phyloP scores from a whole-genome alignment of 495 filamentous ascomycete species.

The Podospora appendiculata region DNA sequence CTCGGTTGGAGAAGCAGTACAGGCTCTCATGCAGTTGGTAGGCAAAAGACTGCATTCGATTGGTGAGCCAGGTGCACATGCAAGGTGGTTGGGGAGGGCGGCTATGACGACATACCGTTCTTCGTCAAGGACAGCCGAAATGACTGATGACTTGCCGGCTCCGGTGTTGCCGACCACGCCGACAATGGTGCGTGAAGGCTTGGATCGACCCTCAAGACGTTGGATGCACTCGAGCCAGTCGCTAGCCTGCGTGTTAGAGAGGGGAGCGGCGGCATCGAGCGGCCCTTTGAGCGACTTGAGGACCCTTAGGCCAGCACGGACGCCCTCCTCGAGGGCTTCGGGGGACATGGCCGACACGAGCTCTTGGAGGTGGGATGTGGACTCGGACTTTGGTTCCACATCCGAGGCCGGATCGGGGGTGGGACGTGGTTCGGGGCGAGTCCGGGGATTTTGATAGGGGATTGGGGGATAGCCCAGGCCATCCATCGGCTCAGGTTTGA shows the following conservation, averaged over 20 bases:
- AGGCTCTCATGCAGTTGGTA: constrained; percentile 43
- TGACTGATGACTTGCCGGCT: constrained; percentile 52
- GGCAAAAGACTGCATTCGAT: constrained; percentile 5
- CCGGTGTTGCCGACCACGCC: constrained; percentile 54
- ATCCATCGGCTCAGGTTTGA: neutral
- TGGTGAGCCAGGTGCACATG: neutral
- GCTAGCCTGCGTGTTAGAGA: neutral
- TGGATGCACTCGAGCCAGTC: constrained; percentile 35
- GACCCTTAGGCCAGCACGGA: constrained; percentile 13
- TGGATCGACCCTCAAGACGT: constrained; percentile 8
- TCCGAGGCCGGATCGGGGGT: neutral
- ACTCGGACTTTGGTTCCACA: neutral
- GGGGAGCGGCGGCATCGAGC: neutral
- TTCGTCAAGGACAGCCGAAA: constrained; percentile 53
- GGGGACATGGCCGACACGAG: constrained; percentile 7
- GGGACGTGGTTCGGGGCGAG: neutral
- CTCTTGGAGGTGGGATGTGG: constrained; percentile 10
- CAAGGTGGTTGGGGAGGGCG: neutral
- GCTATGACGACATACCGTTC: constrained; percentile 22
- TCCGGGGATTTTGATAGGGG: no score
- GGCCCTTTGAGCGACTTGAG: constrained; percentile 15
- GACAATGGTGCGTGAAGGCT: constrained; percentile 34
- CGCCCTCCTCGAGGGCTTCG: constrained; percentile 23
- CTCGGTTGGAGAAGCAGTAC: constrained; percentile 60
- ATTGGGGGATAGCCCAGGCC: neutral